phyloP scores from a whole-genome alignment of 306 rosid species.

The Fagus sylvatica region DNA sequence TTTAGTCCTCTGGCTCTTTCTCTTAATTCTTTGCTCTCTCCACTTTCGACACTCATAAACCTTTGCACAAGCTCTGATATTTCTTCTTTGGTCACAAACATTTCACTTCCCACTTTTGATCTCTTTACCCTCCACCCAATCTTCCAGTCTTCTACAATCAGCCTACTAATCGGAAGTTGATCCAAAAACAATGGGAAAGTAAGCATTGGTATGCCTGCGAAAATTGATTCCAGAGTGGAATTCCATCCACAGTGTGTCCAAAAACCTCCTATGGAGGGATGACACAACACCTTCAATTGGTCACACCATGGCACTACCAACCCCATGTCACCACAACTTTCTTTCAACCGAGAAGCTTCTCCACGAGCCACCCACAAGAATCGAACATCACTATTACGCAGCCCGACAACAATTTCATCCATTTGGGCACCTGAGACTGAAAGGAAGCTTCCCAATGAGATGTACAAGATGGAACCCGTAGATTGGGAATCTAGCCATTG shows the following conservation, averaged over 20 bases:
- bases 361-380: constrained; percentile 58
- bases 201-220: constrained; percentile 48
- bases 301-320: constrained; percentile 59
- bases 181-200: constrained; percentile 52
- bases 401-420: constrained; percentile 45
- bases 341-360: constrained; percentile 35
- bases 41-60: constrained; percentile 37
- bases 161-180: constrained; percentile 46
- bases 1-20: constrained; percentile 36
- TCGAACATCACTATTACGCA: constrained; percentile 25
- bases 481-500: constrained; percentile 37
- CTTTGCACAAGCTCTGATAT: constrained; percentile 22
- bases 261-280: constrained; percentile 45
- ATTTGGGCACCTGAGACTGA: constrained; percentile 47
- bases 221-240: constrained; percentile 47
- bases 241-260: constrained; percentile 72
- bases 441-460: constrained; percentile 58
- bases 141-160: constrained; percentile 50
- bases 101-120: constrained; percentile 13
- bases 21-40: constrained; percentile 37
- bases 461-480: constrained; percentile 50
- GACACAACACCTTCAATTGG: constrained; percentile 53
- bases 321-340: constrained; percentile 42
- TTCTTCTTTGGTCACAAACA: constrained; percentile 24
- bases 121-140: constrained; percentile 37